Conservation (phyloP, 768 basidiomycete genomes). For the Naganishia onofrii region DNA sequence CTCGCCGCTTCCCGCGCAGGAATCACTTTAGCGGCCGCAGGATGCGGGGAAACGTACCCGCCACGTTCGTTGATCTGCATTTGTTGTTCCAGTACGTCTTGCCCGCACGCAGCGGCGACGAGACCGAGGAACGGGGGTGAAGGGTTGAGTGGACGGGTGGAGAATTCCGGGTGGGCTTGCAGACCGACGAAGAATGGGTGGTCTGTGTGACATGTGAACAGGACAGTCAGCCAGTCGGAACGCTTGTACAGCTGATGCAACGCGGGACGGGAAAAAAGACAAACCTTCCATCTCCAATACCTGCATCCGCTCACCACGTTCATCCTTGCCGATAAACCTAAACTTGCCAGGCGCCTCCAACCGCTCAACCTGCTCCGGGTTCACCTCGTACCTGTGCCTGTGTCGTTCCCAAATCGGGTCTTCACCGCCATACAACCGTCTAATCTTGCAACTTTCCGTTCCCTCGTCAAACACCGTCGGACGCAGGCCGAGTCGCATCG, state of each 20-base stretch:
- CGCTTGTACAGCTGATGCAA: background rate
- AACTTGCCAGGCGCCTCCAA: conserved; percentile 68
- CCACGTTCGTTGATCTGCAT: conserved; percentile 61
- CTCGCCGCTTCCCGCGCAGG: conserved; percentile 46
- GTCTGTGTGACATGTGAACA: conserved; percentile 56
- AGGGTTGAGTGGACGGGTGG: conserved; percentile 94
- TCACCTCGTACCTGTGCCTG: conserved; percentile 93
- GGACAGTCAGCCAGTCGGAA: background rate
- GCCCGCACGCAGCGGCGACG: conserved; percentile 71
- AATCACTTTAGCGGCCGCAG: conserved; percentile 47
- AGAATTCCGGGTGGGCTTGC: conserved; percentile 98
- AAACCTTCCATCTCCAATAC: conserved; percentile 78
- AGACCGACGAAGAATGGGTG: conserved; percentile 92
- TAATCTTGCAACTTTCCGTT: conserved; percentile 64
- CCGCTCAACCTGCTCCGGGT: conserved; percentile 75
- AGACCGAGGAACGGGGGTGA: conserved; percentile 97
- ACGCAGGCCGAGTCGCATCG: conserved; percentile 98
- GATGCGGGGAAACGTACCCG: conserved; percentile 51
- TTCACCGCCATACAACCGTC: conserved; percentile 78
- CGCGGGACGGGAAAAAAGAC: conserved; percentile 43
- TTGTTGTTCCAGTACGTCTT: conserved; percentile 67
- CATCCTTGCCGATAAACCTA: conserved; percentile 81
- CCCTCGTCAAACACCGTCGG: conserved; percentile 81
- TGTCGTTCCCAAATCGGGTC: conserved; percentile 92
- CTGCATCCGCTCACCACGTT: conserved; percentile 96